A percentile compares a stretch with the other conserved stretches of the same genome.
phyloP scores from a whole-genome alignment of 441 rosid species.

The Breynia disticha region DNA sequence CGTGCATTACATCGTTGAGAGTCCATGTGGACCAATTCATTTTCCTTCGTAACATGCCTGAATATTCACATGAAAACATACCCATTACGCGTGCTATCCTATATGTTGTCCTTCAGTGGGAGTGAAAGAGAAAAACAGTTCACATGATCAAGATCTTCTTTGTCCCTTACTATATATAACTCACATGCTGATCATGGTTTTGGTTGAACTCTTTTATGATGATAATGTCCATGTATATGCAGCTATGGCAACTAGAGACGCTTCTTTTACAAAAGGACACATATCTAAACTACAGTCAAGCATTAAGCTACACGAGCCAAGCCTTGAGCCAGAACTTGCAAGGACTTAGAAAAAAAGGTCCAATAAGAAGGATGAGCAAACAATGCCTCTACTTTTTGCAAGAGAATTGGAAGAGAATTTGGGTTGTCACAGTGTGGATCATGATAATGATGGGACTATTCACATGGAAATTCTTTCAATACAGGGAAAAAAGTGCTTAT shows the following conservation, averaged over 20 bases:
- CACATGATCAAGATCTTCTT: constrained; percentile 14
- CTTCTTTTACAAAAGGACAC: constrained; percentile 86
- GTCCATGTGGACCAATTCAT: constrained; percentile 20
- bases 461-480: constrained; percentile 85
- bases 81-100: constrained; percentile 10
- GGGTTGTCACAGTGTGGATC: constrained; percentile 78
- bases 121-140: constrained; percentile 8
- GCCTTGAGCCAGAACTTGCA: constrained; percentile 67
- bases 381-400: constrained; percentile 36
- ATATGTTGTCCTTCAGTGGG: constrained; percentile 7
- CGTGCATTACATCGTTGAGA: constrained; percentile 16
- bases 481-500: constrained; percentile 59
- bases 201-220: constrained; percentile 1
- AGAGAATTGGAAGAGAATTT: constrained; percentile 87
- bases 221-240: constrained; percentile 19
- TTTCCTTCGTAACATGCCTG: background rate
- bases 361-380: constrained; percentile 36
- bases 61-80: no score
- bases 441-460: constrained; percentile 58
- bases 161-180: background rate
- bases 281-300: constrained; percentile 81
- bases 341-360: constrained; percentile 31
- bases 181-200: constrained; percentile 6
- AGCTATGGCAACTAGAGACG: constrained; percentile 98
- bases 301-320: constrained; percentile 71